A percentile compares a stretch with the other conserved stretches of the same genome.
phyloP scores from a whole-genome alignment of 345 rosid species.

The Zanthoxylum bungeanum region DNA sequence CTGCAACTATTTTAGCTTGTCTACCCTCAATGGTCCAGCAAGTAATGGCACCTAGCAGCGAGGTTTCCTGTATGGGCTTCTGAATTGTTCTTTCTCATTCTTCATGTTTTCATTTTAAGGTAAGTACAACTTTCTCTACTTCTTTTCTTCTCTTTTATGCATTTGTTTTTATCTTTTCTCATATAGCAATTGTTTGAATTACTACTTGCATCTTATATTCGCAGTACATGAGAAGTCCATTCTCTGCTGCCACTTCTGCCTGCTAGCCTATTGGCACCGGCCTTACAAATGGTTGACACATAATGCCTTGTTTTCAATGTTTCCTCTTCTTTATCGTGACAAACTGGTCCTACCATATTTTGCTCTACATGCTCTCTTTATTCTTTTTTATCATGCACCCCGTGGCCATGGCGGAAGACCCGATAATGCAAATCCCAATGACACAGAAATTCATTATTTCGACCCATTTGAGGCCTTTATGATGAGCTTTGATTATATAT shows the following conservation, averaged over 20 bases:
- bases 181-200: slow-evolving; percentile 3
- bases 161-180: not conserved
- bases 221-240: slow-evolving; percentile 99
- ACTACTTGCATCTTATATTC: slow-evolving; percentile 9
- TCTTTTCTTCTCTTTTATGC: not conserved
- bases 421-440: slow-evolving; percentile 14
- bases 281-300: slow-evolving; percentile 53
- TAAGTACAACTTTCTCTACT: slow-evolving; percentile 18
- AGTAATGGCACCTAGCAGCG: slow-evolving; percentile 61
- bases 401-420: slow-evolving; percentile 28
- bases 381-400: slow-evolving; percentile 49
- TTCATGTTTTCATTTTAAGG: slow-evolving; percentile 93
- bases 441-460: slow-evolving; percentile 17
- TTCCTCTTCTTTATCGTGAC: slow-evolving; percentile 85
- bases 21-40: slow-evolving; percentile 93
- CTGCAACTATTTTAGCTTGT: slow-evolving; percentile 57
- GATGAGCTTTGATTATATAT: slow-evolving; percentile 31
- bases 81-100: slow-evolving; percentile 83
- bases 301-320: slow-evolving; percentile 81
- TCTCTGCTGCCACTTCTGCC: slow-evolving; percentile 86
- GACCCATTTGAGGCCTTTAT: slow-evolving; percentile 20
- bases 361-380: slow-evolving; percentile 44
- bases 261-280: slow-evolving; percentile 63
- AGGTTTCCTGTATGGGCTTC: slow-evolving; percentile 78
- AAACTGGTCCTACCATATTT: slow-evolving; percentile 64